Evolutionary conservation across 164 flowering plant genomes (phyloP), one percentile per base, ranked within the genome.

Genomic region (Nelumbo lutea): DNA sequence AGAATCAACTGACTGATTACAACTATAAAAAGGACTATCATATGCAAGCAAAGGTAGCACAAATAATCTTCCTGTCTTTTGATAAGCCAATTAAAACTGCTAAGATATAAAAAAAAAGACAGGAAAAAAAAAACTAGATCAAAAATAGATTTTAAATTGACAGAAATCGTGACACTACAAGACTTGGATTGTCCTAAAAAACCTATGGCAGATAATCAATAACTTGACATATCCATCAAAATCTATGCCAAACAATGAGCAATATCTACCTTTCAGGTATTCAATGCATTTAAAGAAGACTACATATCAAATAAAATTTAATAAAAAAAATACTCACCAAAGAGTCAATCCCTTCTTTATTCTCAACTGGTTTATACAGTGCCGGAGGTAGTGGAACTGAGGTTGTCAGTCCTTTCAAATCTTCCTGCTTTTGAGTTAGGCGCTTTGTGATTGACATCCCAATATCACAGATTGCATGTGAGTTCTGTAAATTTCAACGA

Each of bases 391-490:
- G 74, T 43, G 90, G 68, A 53, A 81, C 82, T 9, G 81, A 64
- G 63, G 73, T 62, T 50, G 70, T 46, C 58, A 65, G 46, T 14
- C 66, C 87, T 60, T 77, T 79, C 59, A 79, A 50, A 69, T 75
- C 80, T n/a, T 77, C 88, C 59, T 82, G 77, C 62, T 84, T 84
- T 72, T 65, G 70, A 53, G 79, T 71, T 38, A 95, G 77, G 64
- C 84, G 86, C 85, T 90, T 92, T 67, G 71, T 69, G 42, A 92
- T 85, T 56, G 88, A 77, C 69, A 92, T 68, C 14, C 95, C 97
- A 78, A 92, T 88, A 72, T 95, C 98, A 81, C 89, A 87, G 3
- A 92, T 82, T 41, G 91, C 97, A 80, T 89, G 83, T 15, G 90
- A 87, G 60, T 85, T 87, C 98, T 94, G 96, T 45, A 11, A 76